Conservation (phyloP, 2,329 filamentous ascomycete species). For the Metarhizium rileyi region DNA sequence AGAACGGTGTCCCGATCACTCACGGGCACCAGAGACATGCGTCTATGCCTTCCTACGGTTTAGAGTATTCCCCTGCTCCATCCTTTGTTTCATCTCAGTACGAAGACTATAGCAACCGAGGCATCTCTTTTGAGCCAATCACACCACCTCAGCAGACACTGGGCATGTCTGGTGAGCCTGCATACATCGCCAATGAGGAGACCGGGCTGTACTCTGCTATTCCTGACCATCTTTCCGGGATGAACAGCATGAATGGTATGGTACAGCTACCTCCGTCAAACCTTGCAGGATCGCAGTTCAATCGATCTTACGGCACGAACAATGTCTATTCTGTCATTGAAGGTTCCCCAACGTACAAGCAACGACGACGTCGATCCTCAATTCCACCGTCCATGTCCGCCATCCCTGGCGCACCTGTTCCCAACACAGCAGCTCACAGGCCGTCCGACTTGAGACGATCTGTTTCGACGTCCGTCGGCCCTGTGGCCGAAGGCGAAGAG, state of each 20-base stretch:
- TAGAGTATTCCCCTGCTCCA: slow-evolving; percentile 95
- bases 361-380: slow-evolving; percentile 85
- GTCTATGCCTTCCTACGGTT: slow-evolving; percentile 91
- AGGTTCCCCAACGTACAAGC: slow-evolving; percentile 97
- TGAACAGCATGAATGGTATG: slow-evolving; percentile 73
- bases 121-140: slow-evolving; percentile 91
- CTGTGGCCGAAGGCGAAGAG: slow-evolving; percentile 71
- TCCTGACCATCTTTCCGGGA: slow-evolving; percentile 67
- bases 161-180: slow-evolving; percentile 74
- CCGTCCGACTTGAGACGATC: slow-evolving; percentile 88
- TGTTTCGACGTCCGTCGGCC: slow-evolving; percentile 77
- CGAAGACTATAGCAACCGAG: slow-evolving; percentile 94
- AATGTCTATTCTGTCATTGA: slow-evolving; percentile 95
- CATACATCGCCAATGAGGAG: slow-evolving; percentile 97
- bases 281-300: slow-evolving; percentile 69
- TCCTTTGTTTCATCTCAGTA: slow-evolving; percentile 98
- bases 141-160: slow-evolving; percentile 89
- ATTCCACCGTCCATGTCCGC: slow-evolving; percentile 70
- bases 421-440: slow-evolving; percentile 56
- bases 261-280: slow-evolving; percentile 85
- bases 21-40: slow-evolving; percentile 86
- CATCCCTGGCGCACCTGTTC: slow-evolving; percentile 57
- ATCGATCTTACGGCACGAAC: slow-evolving; percentile 59
- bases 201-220: slow-evolving; percentile 93
- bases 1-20: slow-evolving; percentile 76